A percentile compares a stretch with the other conserved stretches of the same genome.
Evolutionary conservation across 257 asterid genomes (phyloP).

Genomic region (Schizonepeta tenuifolia): DNA sequence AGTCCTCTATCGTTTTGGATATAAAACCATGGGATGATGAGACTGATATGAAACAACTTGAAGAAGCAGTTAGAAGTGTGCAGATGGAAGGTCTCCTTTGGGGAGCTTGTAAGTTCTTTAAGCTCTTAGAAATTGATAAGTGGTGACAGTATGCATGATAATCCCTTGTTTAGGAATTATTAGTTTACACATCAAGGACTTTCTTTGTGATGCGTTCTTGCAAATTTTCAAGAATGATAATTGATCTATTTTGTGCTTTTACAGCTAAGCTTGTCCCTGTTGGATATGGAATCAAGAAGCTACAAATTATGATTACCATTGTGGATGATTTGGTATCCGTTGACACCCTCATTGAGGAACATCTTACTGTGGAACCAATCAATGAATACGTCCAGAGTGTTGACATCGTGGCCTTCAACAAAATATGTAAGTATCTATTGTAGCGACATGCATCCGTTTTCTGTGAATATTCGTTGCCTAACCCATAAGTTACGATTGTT

Average conservation of each 20-base stretch:
- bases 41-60: slow-evolving; percentile 94
- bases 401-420: slow-evolving; percentile 51
- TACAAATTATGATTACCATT: slow-evolving; percentile 83
- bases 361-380: slow-evolving; percentile 43
- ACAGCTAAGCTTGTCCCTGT: slow-evolving; percentile 83
- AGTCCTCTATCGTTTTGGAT: slow-evolving; percentile 64
- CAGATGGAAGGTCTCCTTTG: slow-evolving; percentile 79
- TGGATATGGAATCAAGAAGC: slow-evolving; percentile 90
- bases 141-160: neutral
- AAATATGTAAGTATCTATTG: slow-evolving; percentile 39
- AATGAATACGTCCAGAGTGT: slow-evolving; percentile 45
- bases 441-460: neutral
- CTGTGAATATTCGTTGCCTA: neutral
- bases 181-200: neutral
- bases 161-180: neutral
- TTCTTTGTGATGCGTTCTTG: neutral
- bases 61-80: slow-evolving; percentile 83
- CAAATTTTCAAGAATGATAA: neutral
- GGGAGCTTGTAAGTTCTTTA: slow-evolving; percentile 78
- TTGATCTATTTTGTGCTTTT: slow-evolving; percentile 15
- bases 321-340: slow-evolving; percentile 88
- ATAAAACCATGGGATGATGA: slow-evolving; percentile 98
- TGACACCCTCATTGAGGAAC: slow-evolving; percentile 51
- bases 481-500: neutral
- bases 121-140: neutral